Evolutionary conservation across 2,329 filamentous ascomycete genomes (phyloP).

Genomic region (Botrytis paeoniae): DNA sequence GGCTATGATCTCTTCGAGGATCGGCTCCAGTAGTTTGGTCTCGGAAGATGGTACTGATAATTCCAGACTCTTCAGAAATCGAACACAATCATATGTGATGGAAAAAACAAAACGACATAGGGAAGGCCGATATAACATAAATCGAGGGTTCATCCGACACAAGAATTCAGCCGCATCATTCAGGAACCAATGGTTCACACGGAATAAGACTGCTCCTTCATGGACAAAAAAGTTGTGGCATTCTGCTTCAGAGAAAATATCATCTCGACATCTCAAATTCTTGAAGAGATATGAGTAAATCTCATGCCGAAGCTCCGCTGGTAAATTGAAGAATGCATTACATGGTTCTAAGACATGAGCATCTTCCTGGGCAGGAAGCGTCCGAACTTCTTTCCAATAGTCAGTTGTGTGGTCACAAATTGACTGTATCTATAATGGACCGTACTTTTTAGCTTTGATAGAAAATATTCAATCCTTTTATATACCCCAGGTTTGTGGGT

Average conservation of each 20-base stretch:
- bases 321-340: conserved; percentile 15
- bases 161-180: conserved; percentile 16
- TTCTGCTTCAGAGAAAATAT: conserved; percentile 15
- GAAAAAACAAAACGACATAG: conserved; percentile 15
- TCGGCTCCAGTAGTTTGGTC: conserved; percentile 4
- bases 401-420: conserved; percentile 12
- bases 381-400: neutral
- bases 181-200: conserved; percentile 15
- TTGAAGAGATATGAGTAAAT: conserved; percentile 18
- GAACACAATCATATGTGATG: conserved; percentile 10
- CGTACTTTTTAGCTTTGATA: conserved; percentile 17
- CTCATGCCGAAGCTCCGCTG: conserved; percentile 13
- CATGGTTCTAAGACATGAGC: neutral
- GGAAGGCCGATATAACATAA: conserved; percentile 16
- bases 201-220: conserved; percentile 11
- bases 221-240: conserved; percentile 12
- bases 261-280: conserved; percentile 15
- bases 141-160: conserved; percentile 16
- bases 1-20: conserved; percentile 10
- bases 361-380: neutral
- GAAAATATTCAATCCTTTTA: neutral
- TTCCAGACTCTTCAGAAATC: conserved; percentile 14
- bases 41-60: conserved; percentile 14
- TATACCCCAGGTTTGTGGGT: conserved; percentile 1
- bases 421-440: neutral